These are phyloP conservation scores for Alternaria gansuensis DNA, from an alignment of 2,329 filamentous ascomycete species.

Conservation along the genomic window DNA sequence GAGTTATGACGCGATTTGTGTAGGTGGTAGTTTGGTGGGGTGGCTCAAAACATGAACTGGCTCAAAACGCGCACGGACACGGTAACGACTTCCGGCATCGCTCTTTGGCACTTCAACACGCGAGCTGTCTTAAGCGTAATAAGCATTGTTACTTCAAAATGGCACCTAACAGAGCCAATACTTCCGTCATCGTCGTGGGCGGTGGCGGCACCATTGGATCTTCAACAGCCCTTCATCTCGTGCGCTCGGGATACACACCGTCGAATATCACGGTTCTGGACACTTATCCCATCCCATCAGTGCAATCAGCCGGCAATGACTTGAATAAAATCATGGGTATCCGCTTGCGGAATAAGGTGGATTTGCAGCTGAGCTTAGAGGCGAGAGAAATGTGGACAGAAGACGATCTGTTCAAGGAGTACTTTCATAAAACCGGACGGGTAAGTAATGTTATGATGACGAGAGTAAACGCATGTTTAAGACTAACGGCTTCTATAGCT, in stretches of 20 bases:
- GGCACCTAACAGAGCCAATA: conserved; percentile 29
- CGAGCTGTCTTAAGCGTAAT: not conserved
- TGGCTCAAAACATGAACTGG: too few species aligned
- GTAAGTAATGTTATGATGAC: conserved; percentile 21
- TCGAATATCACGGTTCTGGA: conserved; percentile 61
- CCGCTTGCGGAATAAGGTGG: conserved; percentile 53
- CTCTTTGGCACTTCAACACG: not conserved
- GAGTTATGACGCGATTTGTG: too few species aligned
- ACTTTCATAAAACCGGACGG: conserved; percentile 58
- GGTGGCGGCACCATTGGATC: conserved; percentile 64
- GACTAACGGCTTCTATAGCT: conserved; percentile 30
- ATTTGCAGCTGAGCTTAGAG: conserved; percentile 45
- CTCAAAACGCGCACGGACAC: too few species aligned
- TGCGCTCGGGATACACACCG: conserved; percentile 58
- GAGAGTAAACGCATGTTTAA: not conserved
- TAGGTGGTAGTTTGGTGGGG: too few species aligned
- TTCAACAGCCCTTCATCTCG: conserved; percentile 63
- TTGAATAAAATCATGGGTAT: conserved; percentile 60
- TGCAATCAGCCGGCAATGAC: conserved; percentile 62
- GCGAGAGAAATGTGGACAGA: conserved; percentile 55
- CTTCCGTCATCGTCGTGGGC: conserved; percentile 55
- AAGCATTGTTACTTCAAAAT: conserved; percentile 17
- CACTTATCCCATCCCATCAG: conserved; percentile 57
- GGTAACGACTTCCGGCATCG: conserved; percentile 12
- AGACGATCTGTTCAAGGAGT: conserved; percentile 58